A percentile compares a stretch with the other conserved stretches of the same genome.
phyloP scores from a whole-genome alignment of 768 basidiomycete species.

The Antrodiella citrinella region DNA sequence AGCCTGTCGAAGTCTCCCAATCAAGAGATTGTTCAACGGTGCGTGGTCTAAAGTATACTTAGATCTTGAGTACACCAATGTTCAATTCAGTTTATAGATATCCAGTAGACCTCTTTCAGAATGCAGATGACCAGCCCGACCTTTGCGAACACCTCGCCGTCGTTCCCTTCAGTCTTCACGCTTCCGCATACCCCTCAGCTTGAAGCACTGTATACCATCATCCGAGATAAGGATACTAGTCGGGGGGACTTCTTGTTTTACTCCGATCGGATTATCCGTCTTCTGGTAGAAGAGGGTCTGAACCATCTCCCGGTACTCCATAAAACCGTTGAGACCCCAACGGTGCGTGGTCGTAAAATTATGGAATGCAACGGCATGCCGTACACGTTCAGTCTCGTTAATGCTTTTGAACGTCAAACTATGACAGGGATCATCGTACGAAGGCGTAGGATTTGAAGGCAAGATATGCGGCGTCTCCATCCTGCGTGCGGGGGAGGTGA shows the following conservation, averaged over 20 bases:
- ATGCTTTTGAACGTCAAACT: background rate
- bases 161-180: conserved; percentile 79
- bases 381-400: background rate
- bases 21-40: no score
- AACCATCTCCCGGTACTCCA: conserved; percentile 80
- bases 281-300: conserved; percentile 77
- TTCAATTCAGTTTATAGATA: no score
- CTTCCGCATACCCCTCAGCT: conserved; percentile 88
- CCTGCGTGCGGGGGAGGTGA: conserved; percentile 84
- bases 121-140: no score
- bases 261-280: conserved; percentile 82
- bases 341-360: conserved; percentile 35
- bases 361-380: no score
- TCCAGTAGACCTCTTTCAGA: no score
- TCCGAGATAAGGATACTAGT: conserved; percentile 79
- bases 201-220: conserved; percentile 92
- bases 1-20: no score
- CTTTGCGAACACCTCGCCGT: conserved; percentile 23
- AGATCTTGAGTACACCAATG: no score
- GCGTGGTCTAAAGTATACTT: no score
- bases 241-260: conserved; percentile 97
- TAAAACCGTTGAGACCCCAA: conserved; percentile 75
- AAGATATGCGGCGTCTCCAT: conserved; percentile 97
- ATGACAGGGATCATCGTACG: conserved; percentile 64
- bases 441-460: conserved; percentile 92